A percentile compares a stretch with the other conserved stretches of the same genome.
phyloP scores from a whole-genome alignment of 805 yeast species.

The Saccharomycopsis sp. region DNA sequence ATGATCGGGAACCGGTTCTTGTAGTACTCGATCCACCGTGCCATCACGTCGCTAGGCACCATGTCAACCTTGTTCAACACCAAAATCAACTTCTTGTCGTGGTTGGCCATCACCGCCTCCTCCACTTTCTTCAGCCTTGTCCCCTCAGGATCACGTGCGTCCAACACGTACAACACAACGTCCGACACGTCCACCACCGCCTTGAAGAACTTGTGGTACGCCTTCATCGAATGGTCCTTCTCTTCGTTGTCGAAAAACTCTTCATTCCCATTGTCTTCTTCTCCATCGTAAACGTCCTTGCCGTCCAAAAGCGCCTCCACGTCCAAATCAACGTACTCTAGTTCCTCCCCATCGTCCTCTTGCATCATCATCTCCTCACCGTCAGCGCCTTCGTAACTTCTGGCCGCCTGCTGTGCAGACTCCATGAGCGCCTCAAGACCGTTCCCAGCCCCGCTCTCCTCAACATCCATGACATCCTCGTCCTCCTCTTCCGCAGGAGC shows the following conservation, averaged over 20 bases:
- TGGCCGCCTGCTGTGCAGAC: constrained; percentile 85
- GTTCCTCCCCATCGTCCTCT: constrained; percentile 37
- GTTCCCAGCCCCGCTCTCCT: constrained; percentile 36
- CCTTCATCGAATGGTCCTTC: constrained; percentile 71
- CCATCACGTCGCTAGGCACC: constrained; percentile 75
- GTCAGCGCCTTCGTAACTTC: constrained; percentile 49
- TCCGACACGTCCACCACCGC: constrained; percentile 89
- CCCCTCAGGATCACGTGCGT: constrained; percentile 94
- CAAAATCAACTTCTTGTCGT: constrained; percentile 67
- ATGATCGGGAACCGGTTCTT: constrained; percentile 83
- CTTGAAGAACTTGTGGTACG: constrained; percentile 90
- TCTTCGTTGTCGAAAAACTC: constrained; percentile 37
- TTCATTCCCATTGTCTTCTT: constrained; percentile 32
- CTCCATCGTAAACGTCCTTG: constrained; percentile 32
- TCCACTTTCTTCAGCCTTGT: constrained; percentile 90
- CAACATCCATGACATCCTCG: constrained; percentile 32
- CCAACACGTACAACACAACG: constrained; percentile 85
- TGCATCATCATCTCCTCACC: constrained; percentile 33
- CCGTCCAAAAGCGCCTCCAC: constrained; percentile 21
- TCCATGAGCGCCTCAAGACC: constrained; percentile 79
- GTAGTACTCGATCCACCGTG: constrained; percentile 75
- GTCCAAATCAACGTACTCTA: constrained; percentile 40
- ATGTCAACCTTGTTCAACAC: constrained; percentile 88
- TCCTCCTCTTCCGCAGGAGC: constrained; percentile 32
- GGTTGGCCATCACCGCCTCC: constrained; percentile 72